These are phyloP conservation scores for Vachellia pachyceras DNA, from an alignment of 306 rosid genomes.

Conservation along the genomic window DNA sequence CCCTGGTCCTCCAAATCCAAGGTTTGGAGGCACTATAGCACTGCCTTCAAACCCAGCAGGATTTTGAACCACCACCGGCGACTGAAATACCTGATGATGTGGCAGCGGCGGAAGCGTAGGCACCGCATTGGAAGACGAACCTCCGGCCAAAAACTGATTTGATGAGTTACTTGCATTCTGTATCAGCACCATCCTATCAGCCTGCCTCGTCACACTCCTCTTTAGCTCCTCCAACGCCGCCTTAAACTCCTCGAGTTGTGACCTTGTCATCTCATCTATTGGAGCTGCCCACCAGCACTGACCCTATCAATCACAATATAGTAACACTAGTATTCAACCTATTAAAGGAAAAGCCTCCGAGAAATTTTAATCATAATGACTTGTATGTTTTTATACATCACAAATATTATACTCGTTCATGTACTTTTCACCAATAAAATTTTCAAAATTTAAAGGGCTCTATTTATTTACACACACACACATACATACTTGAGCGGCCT, in stretches of 20 bases:
- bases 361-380: too few relatives aligned
- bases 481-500: background rate
- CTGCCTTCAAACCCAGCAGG: background rate
- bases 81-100: background rate
- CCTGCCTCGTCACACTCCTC: background rate
- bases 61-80: background rate
- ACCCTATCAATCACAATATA: background rate
- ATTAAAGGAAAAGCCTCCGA: too few relatives aligned
- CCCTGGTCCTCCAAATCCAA: conserved; percentile 9
- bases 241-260: conserved; percentile 17
- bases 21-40: background rate
- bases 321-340: too few relatives aligned
- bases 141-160: background rate
- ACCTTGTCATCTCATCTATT: background rate
- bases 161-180: conserved; percentile 8
- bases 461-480: too few relatives aligned
- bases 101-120: background rate
- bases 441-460: too few relatives aligned
- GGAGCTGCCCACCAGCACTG: conserved; percentile 26
- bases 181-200: background rate
- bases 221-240: background rate
- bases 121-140: background rate
- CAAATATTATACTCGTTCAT: too few relatives aligned
- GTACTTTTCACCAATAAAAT: too few relatives aligned
- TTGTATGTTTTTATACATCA: too few relatives aligned